Base-by-base conservation (phyloP, 495 filamentous ascomycete genomes). In the Opeltia flavorubescens region DNA sequence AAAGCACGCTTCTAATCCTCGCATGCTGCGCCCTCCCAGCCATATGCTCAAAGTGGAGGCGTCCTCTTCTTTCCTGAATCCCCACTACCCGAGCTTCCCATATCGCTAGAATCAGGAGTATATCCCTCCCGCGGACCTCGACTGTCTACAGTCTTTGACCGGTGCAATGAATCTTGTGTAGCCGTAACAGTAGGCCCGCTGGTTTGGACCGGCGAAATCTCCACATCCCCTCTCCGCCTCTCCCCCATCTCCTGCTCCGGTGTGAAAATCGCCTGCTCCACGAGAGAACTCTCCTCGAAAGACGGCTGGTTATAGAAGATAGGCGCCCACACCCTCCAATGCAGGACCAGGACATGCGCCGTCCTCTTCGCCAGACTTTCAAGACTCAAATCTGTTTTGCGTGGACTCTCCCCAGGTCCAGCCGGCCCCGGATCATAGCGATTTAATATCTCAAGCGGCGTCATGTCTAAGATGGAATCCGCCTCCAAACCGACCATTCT, bases 281-380 rank as follows among this genome's bases (percentile, higher is more conserved):
- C 1, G 17, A 25, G 17, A 44, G 26, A 30, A n/a, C n/a, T n/a
- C n/a, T n/a, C n/a, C 21, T 62, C 65, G 0, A 50, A 50, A 25
- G 21, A 17, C 6, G 41, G 38, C 21, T 47, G 43, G 23, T 51
- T 59, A 58, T 85, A 93, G 0, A 77, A 74, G 39, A 85, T 62
- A 26, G 78, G 77, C 5, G 76, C 80, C 87, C 87, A 95, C 2
- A 93, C 80, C 42, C 81, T 70, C 87, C 87, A 95, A 60, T 95
- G 86, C 20, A 94, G 62, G 17, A 87, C 70, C 7, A 78, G 76
- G 34, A 95, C 74, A 53, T 93, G 88, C 9, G 86, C 78, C 31
- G 91, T 66, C 25, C 83, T 77, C 47, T 74, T 77, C 1, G 82
- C 76, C 55, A 89, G 75, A 44, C 85, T 34, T 33, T 44, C 25